phyloP scores from a whole-genome alignment of 495 filamentous ascomycete species.

The Penicillium pulvis region DNA sequence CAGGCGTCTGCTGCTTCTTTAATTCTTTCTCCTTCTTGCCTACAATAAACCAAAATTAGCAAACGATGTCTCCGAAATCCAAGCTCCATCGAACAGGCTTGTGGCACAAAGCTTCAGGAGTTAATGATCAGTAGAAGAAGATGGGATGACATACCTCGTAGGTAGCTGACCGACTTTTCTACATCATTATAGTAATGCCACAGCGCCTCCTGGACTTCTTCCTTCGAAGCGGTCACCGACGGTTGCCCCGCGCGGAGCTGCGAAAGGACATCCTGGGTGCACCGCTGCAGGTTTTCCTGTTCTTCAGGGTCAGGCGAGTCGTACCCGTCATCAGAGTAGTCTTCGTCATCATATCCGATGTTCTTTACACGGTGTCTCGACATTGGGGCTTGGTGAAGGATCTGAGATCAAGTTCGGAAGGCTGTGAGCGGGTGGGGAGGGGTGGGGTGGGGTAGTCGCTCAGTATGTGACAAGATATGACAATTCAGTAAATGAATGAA shows the following conservation, averaged over 20 bases:
- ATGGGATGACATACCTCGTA: conserved; percentile 54
- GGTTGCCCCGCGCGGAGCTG: conserved; percentile 44
- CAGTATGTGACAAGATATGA: neutral
- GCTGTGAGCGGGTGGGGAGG: conserved; percentile 8
- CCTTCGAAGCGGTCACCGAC: conserved; percentile 41
- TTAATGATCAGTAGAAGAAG: neutral
- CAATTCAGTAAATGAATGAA: neutral
- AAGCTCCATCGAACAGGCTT: neutral
- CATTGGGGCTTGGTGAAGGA: conserved; percentile 31
- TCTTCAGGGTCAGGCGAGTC: conserved; percentile 48
- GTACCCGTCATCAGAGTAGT: conserved; percentile 44
- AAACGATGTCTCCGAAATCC: neutral
- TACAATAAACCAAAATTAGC: conserved; percentile 12
- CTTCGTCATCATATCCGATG: conserved; percentile 48
- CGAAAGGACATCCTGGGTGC: conserved; percentile 39
- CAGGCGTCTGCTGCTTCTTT: conserved; percentile 41
- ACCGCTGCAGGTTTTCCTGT: conserved; percentile 42
- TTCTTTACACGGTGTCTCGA: conserved; percentile 52
- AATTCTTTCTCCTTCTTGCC: conserved; percentile 47
- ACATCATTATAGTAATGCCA: conserved; percentile 98
- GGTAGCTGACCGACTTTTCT: conserved; percentile 76
- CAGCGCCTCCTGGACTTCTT: conserved; percentile 82
- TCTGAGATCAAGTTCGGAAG: conserved; percentile 2
- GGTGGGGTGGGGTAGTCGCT: conserved; percentile 2
- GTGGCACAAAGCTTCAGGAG: neutral